A percentile compares a stretch with the other conserved stretches of the same genome.
Evolutionary conservation across 78 protist genomes (phyloP).

Genomic region (Dictyostelium citrinum): DNA sequence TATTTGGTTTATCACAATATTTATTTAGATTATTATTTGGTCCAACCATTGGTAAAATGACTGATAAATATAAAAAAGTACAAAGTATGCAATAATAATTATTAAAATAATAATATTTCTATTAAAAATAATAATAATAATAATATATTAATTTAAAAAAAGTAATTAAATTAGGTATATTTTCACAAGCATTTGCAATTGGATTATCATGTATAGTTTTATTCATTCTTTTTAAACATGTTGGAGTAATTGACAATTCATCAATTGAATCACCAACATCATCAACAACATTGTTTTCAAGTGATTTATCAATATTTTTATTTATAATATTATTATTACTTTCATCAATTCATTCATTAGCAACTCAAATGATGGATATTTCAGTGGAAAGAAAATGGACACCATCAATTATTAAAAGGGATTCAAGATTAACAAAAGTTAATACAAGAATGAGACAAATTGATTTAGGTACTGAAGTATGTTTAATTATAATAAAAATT

Average conservation of each 20-base stretch:
- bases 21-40: not conserved
- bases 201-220: not conserved
- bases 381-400: constrained; percentile 76
- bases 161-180: constrained; percentile 38
- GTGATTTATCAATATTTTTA: not conserved
- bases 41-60: constrained; percentile 19
- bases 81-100: not conserved
- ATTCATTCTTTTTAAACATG: not conserved
- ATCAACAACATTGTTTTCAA: not conserved
- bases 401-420: constrained; percentile 25
- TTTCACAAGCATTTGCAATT: constrained; percentile 1
- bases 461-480: constrained; percentile 43
- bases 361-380: constrained; percentile 35
- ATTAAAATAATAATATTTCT: too few species aligned
- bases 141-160: not conserved
- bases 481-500: not conserved
- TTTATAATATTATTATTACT: constrained; percentile 5
- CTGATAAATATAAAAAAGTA: constrained; percentile 29
- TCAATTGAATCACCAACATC: not conserved
- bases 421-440: not conserved
- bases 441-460: constrained; percentile 51
- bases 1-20: constrained; percentile 31
- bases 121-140: too few species aligned
- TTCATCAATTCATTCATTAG: constrained; percentile 19
- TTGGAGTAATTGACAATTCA: not conserved